phyloP scores from a whole-genome alignment of 176 grass and related monocot species.

The Sorghum bicolor region DNA sequence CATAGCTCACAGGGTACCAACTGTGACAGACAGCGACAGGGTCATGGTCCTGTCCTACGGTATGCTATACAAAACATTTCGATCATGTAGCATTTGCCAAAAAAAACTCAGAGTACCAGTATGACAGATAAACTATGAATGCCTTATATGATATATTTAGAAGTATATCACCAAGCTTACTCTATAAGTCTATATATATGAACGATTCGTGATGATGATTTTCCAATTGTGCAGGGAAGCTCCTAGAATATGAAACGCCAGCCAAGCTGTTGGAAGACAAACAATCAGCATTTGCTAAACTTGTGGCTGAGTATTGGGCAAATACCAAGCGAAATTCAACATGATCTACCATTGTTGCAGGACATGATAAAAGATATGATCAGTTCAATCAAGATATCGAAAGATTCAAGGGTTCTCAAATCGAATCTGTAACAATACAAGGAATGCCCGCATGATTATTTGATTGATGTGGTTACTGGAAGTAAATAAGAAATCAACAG shows the following conservation, averaged over 20 bases:
- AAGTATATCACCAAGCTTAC: not conserved
- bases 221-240: constrained; percentile 55
- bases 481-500: not conserved
- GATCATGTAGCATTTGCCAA: not conserved
- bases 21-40: constrained; percentile 89
- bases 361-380: not conserved
- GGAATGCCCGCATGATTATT: not conserved
- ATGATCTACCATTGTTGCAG: constrained; percentile 24
- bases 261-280: constrained; percentile 69
- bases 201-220: not conserved
- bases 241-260: constrained; percentile 89
- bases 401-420: not conserved
- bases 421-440: not conserved
- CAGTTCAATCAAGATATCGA: constrained; percentile 4
- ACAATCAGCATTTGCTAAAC: constrained; percentile 82
- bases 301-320: constrained; percentile 93
- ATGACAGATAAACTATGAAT: constrained; percentile 7
- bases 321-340: constrained; percentile 66
- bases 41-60: constrained; percentile 93
- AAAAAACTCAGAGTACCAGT: not conserved
- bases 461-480: not conserved
- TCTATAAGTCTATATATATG: not conserved
- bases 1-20: constrained; percentile 90
- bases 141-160: constrained; percentile 10
- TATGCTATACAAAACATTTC: constrained; percentile 40